A percentile compares a stretch with the other conserved stretches of the same genome.
Conservation (phyloP, 2,329 filamentous ascomycete species). For the Aspergillus ochraceoroseus region DNA sequence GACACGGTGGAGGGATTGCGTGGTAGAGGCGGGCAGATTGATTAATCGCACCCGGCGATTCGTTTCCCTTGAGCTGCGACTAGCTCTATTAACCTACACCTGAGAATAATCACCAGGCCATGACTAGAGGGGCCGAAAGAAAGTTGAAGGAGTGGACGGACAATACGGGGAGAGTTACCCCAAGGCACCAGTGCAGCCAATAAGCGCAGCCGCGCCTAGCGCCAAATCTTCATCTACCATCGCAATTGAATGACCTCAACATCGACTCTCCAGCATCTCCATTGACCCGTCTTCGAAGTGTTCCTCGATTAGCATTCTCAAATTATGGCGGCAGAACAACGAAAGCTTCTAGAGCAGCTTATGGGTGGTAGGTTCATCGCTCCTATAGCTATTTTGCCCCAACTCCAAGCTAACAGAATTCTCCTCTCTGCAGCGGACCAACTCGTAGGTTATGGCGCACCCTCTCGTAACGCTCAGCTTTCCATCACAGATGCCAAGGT, state of each 20-base stretch:
- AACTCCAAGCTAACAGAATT: slow-evolving; percentile 27
- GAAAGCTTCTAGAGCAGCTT: slow-evolving; percentile 95
- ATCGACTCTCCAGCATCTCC: slow-evolving; percentile 2
- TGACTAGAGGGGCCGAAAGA: background rate
- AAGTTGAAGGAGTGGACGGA: background rate
- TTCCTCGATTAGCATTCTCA: slow-evolving; percentile 3
- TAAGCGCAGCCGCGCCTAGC: slow-evolving; percentile 28
- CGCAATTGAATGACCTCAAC: slow-evolving; percentile 8
- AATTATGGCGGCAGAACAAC: slow-evolving; percentile 89
- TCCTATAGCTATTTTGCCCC: background rate
- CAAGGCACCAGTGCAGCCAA: slow-evolving; percentile 11
- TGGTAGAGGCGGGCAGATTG: background rate
- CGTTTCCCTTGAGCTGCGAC: background rate
- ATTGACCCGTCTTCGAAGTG: slow-evolving; percentile 1
- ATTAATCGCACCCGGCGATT: background rate
- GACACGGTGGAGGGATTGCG: background rate
- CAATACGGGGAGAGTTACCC: background rate
- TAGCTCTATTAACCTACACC: background rate
- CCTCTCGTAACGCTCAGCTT: slow-evolving; percentile 72
- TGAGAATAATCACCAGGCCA: slow-evolving; percentile 1
- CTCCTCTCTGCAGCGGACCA: slow-evolving; percentile 44
- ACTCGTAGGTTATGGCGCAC: slow-evolving; percentile 73
- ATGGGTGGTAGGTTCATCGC: slow-evolving; percentile 50
- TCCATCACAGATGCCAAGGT: slow-evolving; percentile 88
- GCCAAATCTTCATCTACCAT: slow-evolving; percentile 21